Conservation (phyloP, 2,329 filamentous ascomycete species). For the Hirsutella rhossiliensis region DNA sequence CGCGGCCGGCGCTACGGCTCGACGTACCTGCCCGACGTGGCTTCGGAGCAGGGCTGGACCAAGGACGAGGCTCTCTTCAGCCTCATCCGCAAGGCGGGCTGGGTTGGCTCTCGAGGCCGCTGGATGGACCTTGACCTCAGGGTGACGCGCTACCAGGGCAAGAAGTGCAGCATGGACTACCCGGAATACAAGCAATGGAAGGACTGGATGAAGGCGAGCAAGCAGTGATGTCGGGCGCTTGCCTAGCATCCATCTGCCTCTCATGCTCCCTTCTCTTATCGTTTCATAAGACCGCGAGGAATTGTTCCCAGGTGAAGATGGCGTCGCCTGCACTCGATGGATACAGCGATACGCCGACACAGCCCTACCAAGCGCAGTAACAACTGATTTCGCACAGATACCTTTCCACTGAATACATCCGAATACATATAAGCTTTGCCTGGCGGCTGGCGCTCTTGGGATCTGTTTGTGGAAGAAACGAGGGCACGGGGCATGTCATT, state of each 20-base stretch:
- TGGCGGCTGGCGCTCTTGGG: too few species aligned
- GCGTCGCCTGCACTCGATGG: too few species aligned
- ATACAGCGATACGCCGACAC: too few species aligned
- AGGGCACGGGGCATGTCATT: too few species aligned
- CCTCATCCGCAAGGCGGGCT: slow-evolving; percentile 90
- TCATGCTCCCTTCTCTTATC: background rate
- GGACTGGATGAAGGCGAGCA: slow-evolving; percentile 46
- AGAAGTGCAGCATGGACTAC: slow-evolving; percentile 60
- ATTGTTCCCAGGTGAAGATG: too few species aligned
- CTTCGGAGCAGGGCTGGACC: slow-evolving; percentile 85
- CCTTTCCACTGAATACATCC: too few species aligned
- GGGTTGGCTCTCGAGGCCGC: slow-evolving; percentile 64
- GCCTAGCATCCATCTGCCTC: background rate
- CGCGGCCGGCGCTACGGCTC: slow-evolving; percentile 63
- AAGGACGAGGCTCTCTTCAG: slow-evolving; percentile 86
- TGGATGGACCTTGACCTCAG: slow-evolving; percentile 74
- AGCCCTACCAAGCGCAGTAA: too few species aligned
- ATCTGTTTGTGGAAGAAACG: too few species aligned
- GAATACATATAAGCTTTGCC: too few species aligned
- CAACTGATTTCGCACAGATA: too few species aligned
- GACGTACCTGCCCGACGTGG: slow-evolving; percentile 88
- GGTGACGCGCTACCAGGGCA: slow-evolving; percentile 77
- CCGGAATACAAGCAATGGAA: slow-evolving; percentile 69
- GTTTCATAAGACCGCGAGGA: too few species aligned
- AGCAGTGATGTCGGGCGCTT: slow-evolving; percentile 8